Base-by-base conservation (phyloP, 2,329 filamentous ascomycete species). In the Apiospora rasikravindrae region DNA sequence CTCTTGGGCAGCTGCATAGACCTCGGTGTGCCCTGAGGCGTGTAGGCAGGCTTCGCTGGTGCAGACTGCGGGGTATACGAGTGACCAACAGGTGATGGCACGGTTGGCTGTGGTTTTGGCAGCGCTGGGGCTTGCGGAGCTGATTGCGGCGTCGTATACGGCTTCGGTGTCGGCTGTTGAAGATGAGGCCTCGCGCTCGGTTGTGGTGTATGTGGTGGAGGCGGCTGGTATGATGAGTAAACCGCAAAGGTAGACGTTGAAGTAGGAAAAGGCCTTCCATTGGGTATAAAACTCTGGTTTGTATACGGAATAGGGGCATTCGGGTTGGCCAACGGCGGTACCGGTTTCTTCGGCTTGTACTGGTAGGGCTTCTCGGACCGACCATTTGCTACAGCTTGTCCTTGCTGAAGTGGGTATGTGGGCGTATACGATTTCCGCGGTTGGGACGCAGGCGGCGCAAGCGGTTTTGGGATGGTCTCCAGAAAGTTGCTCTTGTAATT, bases 401-500 rank as follows among this genome's bases (percentile, higher is more conserved):
- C 66, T 14, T 45, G 44, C 44, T 76, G 76, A 19, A 77, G 69
- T 45, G 77, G 75, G 73, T 78, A 78, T 51, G 77, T 75, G 22
- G 78, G 76, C 24, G 76, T 76, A 29, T 77, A 79, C n/a, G 77
- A 75, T 73, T 77, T 79, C 70, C 78, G 75, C 69, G 77, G 74
- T 37, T 75, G 75, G 6, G 74, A 73, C 16, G 74, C 72, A 33
- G 79, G 73, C 69, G 74, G 74, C 68, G 74, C 73, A 57, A 74
- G 77, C 5, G 86, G 85, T 75, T 89, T 89, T 69, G 85, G 90
- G 70, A 94, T 84, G 2, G 92, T 91, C 66, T 94, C 92, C 79
- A 95, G 81, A 81, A 92, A 95, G 79, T 92, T 93, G 75, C 90
- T 91, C 82, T 89, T 91, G 2, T 87, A 84, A 73, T 94, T 94